Evolutionary conservation across 768 basidiomycete genomes (phyloP).

Genomic region (Boletellus ananas): DNA sequence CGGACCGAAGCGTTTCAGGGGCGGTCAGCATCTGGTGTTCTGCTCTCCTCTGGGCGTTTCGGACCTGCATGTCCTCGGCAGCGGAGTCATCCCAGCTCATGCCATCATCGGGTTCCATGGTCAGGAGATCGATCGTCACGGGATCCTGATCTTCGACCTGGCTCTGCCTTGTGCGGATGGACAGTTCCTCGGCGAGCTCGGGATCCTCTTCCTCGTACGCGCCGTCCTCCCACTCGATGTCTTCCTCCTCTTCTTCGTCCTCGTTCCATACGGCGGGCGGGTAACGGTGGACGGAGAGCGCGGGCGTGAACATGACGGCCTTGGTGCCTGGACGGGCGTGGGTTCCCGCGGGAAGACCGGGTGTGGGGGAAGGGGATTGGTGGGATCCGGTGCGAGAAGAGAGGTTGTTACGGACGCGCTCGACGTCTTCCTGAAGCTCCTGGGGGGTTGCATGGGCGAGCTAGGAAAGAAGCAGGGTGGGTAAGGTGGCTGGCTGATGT

Average conservation of each 20-base stretch:
- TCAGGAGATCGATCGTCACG: constrained; percentile 29
- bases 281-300: constrained; percentile 67
- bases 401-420: constrained; percentile 51
- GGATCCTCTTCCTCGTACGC: constrained; percentile 68
- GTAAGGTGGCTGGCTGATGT: not conserved
- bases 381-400: constrained; percentile 47
- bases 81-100: constrained; percentile 84
- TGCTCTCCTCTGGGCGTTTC: constrained; percentile 24
- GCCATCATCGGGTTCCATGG: constrained; percentile 74
- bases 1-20: constrained; percentile 38
- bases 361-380: constrained; percentile 46
- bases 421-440: constrained; percentile 58
- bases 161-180: constrained; percentile 37
- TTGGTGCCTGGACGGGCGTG: constrained; percentile 31
- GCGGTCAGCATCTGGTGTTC: constrained; percentile 20
- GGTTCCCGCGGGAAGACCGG: constrained; percentile 32
- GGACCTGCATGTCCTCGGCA: constrained; percentile 48
- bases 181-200: constrained; percentile 56
- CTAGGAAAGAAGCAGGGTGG: constrained; percentile 9
- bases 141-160: constrained; percentile 29
- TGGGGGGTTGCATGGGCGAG: constrained; percentile 34
- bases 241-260: constrained; percentile 59
- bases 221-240: constrained; percentile 57
- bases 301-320: constrained; percentile 69
- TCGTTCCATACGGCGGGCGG: constrained; percentile 83